Base-by-base conservation (phyloP, 805 yeast species). In the Kodamaea lidongshanica region DNA sequence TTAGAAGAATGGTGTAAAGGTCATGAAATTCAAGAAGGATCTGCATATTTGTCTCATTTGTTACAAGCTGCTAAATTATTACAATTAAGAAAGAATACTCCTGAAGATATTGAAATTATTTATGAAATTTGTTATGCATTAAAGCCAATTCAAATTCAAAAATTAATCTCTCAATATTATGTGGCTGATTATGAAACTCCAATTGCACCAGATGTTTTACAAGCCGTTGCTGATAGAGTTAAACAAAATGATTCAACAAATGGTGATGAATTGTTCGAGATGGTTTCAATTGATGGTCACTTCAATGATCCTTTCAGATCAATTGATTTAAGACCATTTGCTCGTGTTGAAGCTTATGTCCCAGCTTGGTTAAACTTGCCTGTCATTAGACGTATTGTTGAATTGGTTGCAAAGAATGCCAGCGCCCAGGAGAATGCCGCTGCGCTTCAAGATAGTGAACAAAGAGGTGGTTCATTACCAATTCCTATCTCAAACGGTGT, bases 1-100 rank as follows among this genome's bases (percentile, higher is more conserved):
- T 71, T 92, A 47, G 96, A 87, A 57, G 99, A 92, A 62, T 92
- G 98, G 98, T 89, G 97, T 60, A 89, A 86, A 63, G 77, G 86
- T 6, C 96, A 89, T 55, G 88, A 82, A 30, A 75, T 92, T 39
- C 81, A 82, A 29, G 95, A 88, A 52, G 95, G 94, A 2, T 74
- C 89, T 4, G 75, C 78, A 21, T 78, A 86, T 50, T 70, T 92
- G 52, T 79, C 79, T 39, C 96, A 88, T 52, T 67, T 92, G 50
- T 70, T 87, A 43, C 97, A 92, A 61, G 89, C 94, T 12, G 88
- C 96, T 22, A 92, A 92, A 62, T 67, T 92, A 37, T 65, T 92
- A 50, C 99, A 92, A 61, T 73, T 92, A 52, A 77, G 94, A 58
- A 92, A 92, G 67, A 80, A 79, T 46, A 80, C 94, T 18, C 72